A percentile compares a stretch with the other conserved stretches of the same genome.
These are phyloP conservation scores for Globisporangium rhizosaccharum DNA, from an alignment of 352 stramenopile genomes.

Conservation along the genomic window DNA sequence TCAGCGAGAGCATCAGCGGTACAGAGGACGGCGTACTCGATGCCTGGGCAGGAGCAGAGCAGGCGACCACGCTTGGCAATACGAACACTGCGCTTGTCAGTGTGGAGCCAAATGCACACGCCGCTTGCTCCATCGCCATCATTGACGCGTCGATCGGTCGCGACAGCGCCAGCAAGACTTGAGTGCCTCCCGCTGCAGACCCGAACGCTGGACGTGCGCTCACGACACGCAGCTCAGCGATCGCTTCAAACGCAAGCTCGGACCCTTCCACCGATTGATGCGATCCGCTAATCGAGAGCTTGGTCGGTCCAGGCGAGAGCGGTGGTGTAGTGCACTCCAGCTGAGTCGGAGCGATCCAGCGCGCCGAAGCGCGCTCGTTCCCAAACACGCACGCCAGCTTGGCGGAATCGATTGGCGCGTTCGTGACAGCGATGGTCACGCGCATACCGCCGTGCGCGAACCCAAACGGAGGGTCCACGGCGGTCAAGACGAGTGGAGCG, in stretches of 20 bases:
- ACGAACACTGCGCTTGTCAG: slow-evolving; percentile 8
- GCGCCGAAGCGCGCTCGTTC: slow-evolving; percentile 9
- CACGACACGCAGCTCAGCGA: slow-evolving; percentile 24
- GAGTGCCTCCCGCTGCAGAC: slow-evolving; percentile 17
- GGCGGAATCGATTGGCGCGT: background rate
- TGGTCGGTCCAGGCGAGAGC: slow-evolving; percentile 12
- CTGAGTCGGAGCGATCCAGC: slow-evolving; percentile 10
- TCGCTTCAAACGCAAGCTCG: slow-evolving; percentile 22
- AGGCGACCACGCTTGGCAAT: background rate
- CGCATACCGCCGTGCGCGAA: slow-evolving; percentile 25
- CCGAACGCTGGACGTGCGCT: slow-evolving; percentile 18
- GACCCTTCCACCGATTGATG: slow-evolving; percentile 9
- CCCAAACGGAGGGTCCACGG: slow-evolving; percentile 18
- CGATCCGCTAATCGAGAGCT: slow-evolving; percentile 16
- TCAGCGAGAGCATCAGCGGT: slow-evolving; percentile 17
- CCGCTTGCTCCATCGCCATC: background rate
- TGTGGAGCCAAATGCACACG: slow-evolving; percentile 28
- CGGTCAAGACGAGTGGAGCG: slow-evolving; percentile 14
- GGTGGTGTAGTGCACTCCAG: slow-evolving; percentile 24
- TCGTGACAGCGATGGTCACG: slow-evolving; percentile 17
- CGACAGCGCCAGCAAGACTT: slow-evolving; percentile 23
- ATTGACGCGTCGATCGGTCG: slow-evolving; percentile 6
- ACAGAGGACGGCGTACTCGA: background rate
- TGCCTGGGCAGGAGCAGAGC: background rate
- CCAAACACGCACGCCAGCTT: slow-evolving; percentile 29